A percentile compares a stretch with the other conserved stretches of the same genome.
Conservation (phyloP, 768 basidiomycete species). For the Dictyophora rubrovolvata region DNA sequence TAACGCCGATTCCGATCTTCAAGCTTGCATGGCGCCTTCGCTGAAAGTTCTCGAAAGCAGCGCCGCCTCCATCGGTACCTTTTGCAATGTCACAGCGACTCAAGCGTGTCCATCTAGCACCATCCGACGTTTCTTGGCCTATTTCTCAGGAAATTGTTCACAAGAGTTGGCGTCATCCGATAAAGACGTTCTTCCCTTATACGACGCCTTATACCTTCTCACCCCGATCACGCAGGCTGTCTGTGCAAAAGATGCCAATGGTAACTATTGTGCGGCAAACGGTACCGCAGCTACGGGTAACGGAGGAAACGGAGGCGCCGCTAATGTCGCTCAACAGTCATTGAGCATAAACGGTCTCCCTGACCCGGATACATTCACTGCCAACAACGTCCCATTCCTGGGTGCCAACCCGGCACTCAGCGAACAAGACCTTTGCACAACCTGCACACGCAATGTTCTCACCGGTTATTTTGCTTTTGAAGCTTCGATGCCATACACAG, state of each 20-base stretch:
- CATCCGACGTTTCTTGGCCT: slow-evolving; percentile 50
- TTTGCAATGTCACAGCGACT: slow-evolving; percentile 27
- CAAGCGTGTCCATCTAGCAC: slow-evolving; percentile 44
- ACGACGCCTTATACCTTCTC: slow-evolving; percentile 74
- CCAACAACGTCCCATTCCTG: slow-evolving; percentile 70
- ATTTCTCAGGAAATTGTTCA: slow-evolving; percentile 64
- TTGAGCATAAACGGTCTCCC: slow-evolving; percentile 24
- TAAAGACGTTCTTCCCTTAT: slow-evolving; percentile 45
- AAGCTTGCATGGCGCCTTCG: slow-evolving; percentile 53
- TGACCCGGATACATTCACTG: slow-evolving; percentile 43
- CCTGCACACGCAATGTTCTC: slow-evolving; percentile 73
- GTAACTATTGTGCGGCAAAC: slow-evolving; percentile 51
- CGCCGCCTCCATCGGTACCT: slow-evolving; percentile 43
- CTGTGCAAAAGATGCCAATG: slow-evolving; percentile 66
- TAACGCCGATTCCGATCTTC: slow-evolving; percentile 48
- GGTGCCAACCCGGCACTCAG: slow-evolving; percentile 49
- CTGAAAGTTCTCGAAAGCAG: slow-evolving; percentile 29
- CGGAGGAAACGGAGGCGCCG: slow-evolving; percentile 8
- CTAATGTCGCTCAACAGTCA: slow-evolving; percentile 10
- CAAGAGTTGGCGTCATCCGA: slow-evolving; percentile 54
- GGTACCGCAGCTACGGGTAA: slow-evolving; percentile 16
- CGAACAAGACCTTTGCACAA: slow-evolving; percentile 54
- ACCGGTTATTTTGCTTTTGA: slow-evolving; percentile 72
- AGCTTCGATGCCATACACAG: slow-evolving; percentile 58
- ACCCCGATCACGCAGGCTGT: slow-evolving; percentile 54